Evolutionary conservation across 352 stramenopile genomes (phyloP), one percentile per base, ranked within the genome.

Genomic region (Phytophthora europaea): DNA sequence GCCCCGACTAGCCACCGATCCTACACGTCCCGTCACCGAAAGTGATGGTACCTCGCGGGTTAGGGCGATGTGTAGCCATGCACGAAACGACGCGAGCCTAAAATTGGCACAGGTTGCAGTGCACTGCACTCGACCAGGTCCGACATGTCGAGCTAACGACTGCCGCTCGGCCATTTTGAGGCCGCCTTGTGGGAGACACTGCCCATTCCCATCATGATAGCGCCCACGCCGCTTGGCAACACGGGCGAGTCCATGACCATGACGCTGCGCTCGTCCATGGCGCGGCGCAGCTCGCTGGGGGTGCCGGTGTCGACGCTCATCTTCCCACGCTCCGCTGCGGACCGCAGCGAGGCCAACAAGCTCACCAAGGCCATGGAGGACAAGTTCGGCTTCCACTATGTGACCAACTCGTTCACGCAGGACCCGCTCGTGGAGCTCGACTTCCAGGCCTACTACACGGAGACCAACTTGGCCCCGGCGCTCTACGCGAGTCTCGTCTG

Each of bases 341-440:
- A 93, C 40, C 83, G 81, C 12, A 85, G 87, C 70, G 88, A 93
- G 52, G 92, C 84, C 28, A 80, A 81, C 70, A 91, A 91, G 55
- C 71, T 91, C 26, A 87, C 85, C 40, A 73, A 73, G 26, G 69
- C 78, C 12, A 89, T 93, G 82, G 87, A 94, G 71, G 88, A 95
- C 64, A 89, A 87, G 69, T 94, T 91, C 65, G 88, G 86, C 59
- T 95, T 95, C 75, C 85, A 95, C 78, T 95, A 86, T 62, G 77
- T 95, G 59, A 93, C 87, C 43, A 94, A 93, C 73, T 73, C 79
- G 7, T 94, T 95, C 67, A 91, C 81, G 28, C 65, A 83, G 59
- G 77, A 81, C 20, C 76, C 81, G 40, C 67, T 88, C 18, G 68
- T 90, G 15, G 88, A 95, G 66, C 63, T 90, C n/a, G 88, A 95